Conservation (phyloP, 345 rosid species). For the Gossypium stocksii region DNA sequence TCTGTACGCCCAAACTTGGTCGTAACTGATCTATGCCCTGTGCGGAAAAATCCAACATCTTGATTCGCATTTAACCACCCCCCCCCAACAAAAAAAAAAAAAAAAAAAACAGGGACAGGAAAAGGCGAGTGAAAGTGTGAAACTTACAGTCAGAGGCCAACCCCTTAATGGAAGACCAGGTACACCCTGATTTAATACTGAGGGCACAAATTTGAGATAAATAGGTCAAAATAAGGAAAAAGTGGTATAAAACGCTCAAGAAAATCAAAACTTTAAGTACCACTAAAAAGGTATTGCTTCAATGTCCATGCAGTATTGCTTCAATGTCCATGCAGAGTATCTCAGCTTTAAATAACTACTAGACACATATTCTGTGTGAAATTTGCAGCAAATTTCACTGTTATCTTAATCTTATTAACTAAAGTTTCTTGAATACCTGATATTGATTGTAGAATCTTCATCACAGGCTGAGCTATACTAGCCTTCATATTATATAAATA, state of each 20-base stretch:
- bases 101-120: not conserved
- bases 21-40: slow-evolving; percentile 58
- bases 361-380: not conserved
- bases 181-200: slow-evolving; percentile 52
- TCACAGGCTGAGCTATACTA: slow-evolving; percentile 8
- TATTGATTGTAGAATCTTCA: not conserved
- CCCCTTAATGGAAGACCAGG: slow-evolving; percentile 63
- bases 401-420: not conserved
- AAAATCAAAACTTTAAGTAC: not conserved
- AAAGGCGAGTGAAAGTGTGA: slow-evolving; percentile 15
- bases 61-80: not conserved
- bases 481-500: not conserved
- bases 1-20: slow-evolving; percentile 42
- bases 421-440: slow-evolving; percentile 1
- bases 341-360: not conserved
- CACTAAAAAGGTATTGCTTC: not conserved
- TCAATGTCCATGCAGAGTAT: not conserved
- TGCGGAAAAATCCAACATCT: not conserved
- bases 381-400: not conserved
- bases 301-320: not conserved
- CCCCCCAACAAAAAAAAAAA: not conserved
- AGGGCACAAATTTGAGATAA: slow-evolving; percentile 5
- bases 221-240: not conserved
- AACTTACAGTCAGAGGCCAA: slow-evolving; percentile 68
- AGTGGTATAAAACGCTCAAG: not conserved